Evolutionary conservation across 2,329 filamentous ascomycete genomes (phyloP).

Genomic region (Botrytis hyacinthi): DNA sequence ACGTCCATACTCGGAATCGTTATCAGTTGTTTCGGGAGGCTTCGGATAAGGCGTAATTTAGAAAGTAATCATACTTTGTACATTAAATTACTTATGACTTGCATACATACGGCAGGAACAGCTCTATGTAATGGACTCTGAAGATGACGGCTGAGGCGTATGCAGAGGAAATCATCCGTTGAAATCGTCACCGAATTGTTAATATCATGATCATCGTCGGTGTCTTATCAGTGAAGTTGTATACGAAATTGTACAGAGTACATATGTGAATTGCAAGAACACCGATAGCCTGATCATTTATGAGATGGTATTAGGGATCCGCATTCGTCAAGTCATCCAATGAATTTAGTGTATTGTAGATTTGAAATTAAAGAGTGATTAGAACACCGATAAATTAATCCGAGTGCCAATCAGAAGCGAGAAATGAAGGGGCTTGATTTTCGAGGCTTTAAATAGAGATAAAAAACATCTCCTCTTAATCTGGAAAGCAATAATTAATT

Average conservation of each 20-base stretch:
- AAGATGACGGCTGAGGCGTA: background rate
- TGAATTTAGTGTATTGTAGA: background rate
- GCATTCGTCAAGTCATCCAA: background rate
- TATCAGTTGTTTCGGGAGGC: background rate
- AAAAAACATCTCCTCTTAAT: background rate
- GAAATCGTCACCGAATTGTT: background rate
- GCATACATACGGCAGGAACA: background rate
- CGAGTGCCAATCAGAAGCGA: constrained; percentile 3
- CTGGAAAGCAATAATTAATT: background rate
- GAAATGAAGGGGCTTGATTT: background rate
- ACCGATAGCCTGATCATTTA: background rate
- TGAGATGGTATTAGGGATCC: background rate
- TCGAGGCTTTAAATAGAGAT: background rate
- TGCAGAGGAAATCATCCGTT: constrained; percentile 3
- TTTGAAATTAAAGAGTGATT: background rate
- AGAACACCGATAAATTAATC: background rate
- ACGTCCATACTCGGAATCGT: background rate
- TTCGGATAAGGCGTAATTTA: background rate
- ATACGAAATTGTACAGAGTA: background rate
- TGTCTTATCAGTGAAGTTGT: background rate
- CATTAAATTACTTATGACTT: background rate
- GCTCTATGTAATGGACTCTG: background rate
- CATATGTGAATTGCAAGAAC: background rate
- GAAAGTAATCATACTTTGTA: background rate
- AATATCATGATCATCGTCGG: background rate